phyloP scores from a whole-genome alignment of 345 rosid genomes.

The Brassica nigra region DNA sequence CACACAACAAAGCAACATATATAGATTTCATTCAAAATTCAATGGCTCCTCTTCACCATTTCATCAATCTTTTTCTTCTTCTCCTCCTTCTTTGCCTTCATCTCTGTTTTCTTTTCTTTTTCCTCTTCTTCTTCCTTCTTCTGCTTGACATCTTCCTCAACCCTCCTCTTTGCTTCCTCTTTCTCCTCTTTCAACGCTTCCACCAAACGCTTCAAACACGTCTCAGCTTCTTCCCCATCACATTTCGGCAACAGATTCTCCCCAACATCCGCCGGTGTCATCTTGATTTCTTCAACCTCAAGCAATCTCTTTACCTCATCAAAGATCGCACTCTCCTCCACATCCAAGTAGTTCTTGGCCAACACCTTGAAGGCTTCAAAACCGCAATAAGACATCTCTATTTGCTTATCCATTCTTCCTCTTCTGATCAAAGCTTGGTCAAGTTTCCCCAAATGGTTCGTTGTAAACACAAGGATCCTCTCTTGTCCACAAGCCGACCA shows the following conservation, averaged over 20 bases:
- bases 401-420: constrained; percentile 53
- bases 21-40: neutral
- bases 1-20: neutral
- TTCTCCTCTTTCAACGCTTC: constrained; percentile 42
- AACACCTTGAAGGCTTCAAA: constrained; percentile 49
- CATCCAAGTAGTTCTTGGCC: constrained; percentile 45
- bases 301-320: constrained; percentile 35
- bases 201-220: constrained; percentile 42
- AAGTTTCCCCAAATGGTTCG: constrained; percentile 44
- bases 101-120: constrained; percentile 19
- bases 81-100: neutral
- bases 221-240: constrained; percentile 27
- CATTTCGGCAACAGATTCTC: constrained; percentile 48
- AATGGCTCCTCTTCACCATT: constrained; percentile 17
- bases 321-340: constrained; percentile 34
- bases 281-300: constrained; percentile 39
- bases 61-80: constrained; percentile 16
- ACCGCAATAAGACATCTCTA: constrained; percentile 48
- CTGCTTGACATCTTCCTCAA: constrained; percentile 24
- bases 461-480: constrained; percentile 46
- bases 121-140: constrained; percentile 30
- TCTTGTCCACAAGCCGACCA: constrained; percentile 53
- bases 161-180: constrained; percentile 27
- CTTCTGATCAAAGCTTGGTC: constrained; percentile 51
- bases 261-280: constrained; percentile 56